Base-by-base conservation (phyloP, 1,284 basidiomycete genomes). In the Cryptococcus floricola region DNA sequence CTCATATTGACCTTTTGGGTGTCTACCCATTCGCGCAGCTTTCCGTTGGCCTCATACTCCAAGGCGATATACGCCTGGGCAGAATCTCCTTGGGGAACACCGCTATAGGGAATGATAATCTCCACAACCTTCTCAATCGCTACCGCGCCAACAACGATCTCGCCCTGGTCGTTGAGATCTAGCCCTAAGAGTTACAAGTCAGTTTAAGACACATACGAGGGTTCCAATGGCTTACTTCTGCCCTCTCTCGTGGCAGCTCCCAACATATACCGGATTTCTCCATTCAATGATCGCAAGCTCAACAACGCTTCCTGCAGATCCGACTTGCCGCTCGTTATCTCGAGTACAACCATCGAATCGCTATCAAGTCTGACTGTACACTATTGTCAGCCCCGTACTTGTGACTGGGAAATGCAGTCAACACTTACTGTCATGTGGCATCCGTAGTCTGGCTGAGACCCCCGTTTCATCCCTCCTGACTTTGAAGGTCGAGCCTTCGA, bases 1-100 rank as follows among this genome's bases (percentile, higher is more conserved):
- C 73, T 68, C 55, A 76, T 70, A 41, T 67, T 68, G 1, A 78
- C 52, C 2, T 38, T 56, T 50, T 72, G 68, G 8, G 54, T 60
- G 43, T 73, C 67, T 28, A 67, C 57, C 51, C 64, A 67, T 38
- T 41, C 52, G 55, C 63, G 45, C 6, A 46, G 45, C 1, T 59
- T 58, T 2, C 53, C 50, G 1, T 47, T 16, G 2, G 53, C 50
- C 4, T 61, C 53, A 47, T 71, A 72, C 37, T 62, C 57, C 16
- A 73, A 48, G 1, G 61, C 44, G 18, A 72, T 56, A 23, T 67
- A 67, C 4, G 65, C 66, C 67, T 70, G 31, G 31, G 67, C 64
- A 4, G 58, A 54, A 37, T 73, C 71, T 7, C 58, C 62, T 31
- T 64, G 66, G 4, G 71, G 63, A 14, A 63, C 52, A 3, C 70